phyloP scores from a whole-genome alignment of 2,329 filamentous ascomycete species.

The Davidsoniella australis region DNA sequence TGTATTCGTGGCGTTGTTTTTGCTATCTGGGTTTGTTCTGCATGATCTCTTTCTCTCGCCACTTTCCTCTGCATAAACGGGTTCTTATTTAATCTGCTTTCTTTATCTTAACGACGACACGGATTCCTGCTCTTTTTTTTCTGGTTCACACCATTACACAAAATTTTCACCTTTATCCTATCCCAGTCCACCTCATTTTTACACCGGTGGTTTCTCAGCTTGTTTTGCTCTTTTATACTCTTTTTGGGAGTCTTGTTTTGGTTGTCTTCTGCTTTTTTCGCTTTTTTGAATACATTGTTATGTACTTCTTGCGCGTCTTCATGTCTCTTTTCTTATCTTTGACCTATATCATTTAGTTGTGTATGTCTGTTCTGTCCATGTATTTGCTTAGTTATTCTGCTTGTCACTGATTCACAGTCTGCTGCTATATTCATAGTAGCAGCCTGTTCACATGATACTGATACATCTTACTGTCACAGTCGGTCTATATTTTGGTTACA shows the following conservation, averaged over 20 bases:
- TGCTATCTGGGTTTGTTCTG: neutral
- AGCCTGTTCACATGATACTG: no score
- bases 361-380: neutral
- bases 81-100: neutral
- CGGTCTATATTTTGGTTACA: neutral
- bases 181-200: neutral
- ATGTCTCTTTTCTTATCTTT: neutral
- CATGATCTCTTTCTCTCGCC: neutral
- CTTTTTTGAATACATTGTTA: slow-evolving; percentile 9
- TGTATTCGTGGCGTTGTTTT: neutral
- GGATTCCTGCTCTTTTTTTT: neutral
- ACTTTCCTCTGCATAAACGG: no score
- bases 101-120: neutral
- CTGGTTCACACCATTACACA: neutral
- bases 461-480: no score
- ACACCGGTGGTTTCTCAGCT: neutral
- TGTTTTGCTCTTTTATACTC: neutral
- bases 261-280: neutral
- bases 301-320: slow-evolving; percentile 11
- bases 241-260: neutral
- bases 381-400: neutral
- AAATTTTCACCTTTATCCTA: neutral
- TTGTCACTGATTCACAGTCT: no score
- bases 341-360: neutral
- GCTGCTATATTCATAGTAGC: no score